Base-by-base conservation (phyloP, 192 early-diverging fungal species). In the Coemansia pectinata region DNA sequence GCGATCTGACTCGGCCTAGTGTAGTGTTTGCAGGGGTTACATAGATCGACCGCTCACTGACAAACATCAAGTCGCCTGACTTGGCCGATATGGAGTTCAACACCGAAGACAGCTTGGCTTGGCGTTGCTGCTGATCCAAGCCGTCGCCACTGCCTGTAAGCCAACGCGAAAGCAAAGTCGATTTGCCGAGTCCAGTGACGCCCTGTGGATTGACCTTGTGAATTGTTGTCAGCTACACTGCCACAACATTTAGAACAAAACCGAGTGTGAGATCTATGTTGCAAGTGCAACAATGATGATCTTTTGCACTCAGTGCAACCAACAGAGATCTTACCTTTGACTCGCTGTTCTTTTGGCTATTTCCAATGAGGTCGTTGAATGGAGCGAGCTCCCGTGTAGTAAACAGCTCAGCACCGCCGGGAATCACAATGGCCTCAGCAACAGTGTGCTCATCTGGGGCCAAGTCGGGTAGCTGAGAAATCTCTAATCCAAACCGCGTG, bases 401-500 rank as follows among this genome's bases (percentile, higher is more conserved):
- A 36, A 84, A 67, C 9, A 44, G 7, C 1, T 63, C 60, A 4
- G 77, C 77, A 21, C 77, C 77, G 17, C 27, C 58, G 11, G 81
- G 70, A 4, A 84, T 62, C 34, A 79, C 70, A 19, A 84, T 50
- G 0, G 64, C 73, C 63, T 84, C 81, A 11, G 71, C 63, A 27
- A 76, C 62, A 1, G 44, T 71, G 33, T 77, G 62, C 14, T 62
- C 31, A 5, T 73, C 77, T 10, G 14, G 15, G 0, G 59, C 19
- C 36, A 84, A 40, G 33, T 76, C 70, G 0, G 73, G 73, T 0
- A 62, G 31, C 42, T 77, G 80, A 9, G 52, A 47, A 55, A 83
- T 83, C 31, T 92, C 88, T 64, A 97, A 77, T 14, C 85, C 92
- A 79, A 90, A 94, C 29, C 95, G 79, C 1, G 88, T 88, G 74